phyloP scores from a whole-genome alignment of 164 flowering plant species.

The Dillenia suffruticosa region DNA sequence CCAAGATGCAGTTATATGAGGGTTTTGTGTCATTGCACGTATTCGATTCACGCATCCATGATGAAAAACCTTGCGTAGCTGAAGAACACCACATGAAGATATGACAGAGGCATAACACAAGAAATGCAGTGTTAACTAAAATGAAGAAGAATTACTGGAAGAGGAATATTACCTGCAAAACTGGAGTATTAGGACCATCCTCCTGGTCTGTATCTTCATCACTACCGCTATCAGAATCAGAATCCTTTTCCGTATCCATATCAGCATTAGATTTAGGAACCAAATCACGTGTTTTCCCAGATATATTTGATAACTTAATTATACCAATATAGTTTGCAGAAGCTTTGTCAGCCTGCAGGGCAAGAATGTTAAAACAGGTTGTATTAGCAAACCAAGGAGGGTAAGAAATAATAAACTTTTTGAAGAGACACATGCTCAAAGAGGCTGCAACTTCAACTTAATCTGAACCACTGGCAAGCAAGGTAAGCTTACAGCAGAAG shows the following conservation, averaged over 20 bases:
- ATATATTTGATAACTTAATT: conserved; percentile 65
- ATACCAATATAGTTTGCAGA: conserved; percentile 69
- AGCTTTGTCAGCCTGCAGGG: conserved; percentile 73
- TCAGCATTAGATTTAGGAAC: conserved; percentile 40
- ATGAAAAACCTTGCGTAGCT: conserved; percentile 82
- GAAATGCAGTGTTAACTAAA: neutral
- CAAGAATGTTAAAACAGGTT: neutral
- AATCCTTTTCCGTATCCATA: conserved; percentile 55
- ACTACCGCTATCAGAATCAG: conserved; percentile 61
- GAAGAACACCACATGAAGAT: conserved; percentile 5
- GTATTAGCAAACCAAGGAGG: too few relatives aligned
- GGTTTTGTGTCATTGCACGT: conserved; percentile 82
- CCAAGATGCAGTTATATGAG: conserved; percentile 96
- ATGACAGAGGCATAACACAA: too few relatives aligned
- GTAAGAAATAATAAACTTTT: too few relatives aligned
- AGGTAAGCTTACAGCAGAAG: too few relatives aligned
- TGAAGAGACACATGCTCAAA: too few relatives aligned
- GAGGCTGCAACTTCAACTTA: too few relatives aligned
- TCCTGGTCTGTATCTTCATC: conserved; percentile 47
- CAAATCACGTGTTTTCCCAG: conserved; percentile 76
- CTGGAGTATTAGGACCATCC: conserved; percentile 46
- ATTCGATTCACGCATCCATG: conserved; percentile 87
- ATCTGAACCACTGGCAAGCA: too few relatives aligned
- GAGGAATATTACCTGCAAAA: conserved; percentile 51
- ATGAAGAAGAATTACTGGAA: neutral